Evolutionary conservation across 306 rosid genomes (phyloP).

Genomic region (Dryas octopetala): DNA sequence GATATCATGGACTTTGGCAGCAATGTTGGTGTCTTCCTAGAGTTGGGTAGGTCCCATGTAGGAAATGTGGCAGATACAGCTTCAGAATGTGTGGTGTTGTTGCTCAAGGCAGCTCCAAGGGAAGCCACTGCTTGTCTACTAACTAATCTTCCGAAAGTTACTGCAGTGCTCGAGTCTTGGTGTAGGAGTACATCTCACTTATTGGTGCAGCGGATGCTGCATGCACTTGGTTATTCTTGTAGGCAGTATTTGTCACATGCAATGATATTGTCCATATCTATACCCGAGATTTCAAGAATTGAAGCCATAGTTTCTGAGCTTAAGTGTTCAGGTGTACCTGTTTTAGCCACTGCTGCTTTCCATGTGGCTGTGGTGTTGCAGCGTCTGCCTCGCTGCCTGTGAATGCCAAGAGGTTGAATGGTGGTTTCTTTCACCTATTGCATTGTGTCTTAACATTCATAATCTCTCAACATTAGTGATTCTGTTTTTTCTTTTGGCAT

Average conservation of each 20-base stretch:
- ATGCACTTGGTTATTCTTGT: slow-evolving; percentile 81
- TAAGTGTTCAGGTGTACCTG: slow-evolving; percentile 61
- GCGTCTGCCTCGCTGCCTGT: slow-evolving; percentile 86
- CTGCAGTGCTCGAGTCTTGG: slow-evolving; percentile 72
- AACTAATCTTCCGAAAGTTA: slow-evolving; percentile 79
- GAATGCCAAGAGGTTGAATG: slow-evolving; percentile 33
- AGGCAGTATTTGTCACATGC: slow-evolving; percentile 77
- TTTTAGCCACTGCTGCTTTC: slow-evolving; percentile 61
- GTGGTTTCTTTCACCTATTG: slow-evolving; percentile 7
- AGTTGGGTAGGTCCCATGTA: slow-evolving; percentile 56
- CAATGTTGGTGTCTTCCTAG: slow-evolving; percentile 72
- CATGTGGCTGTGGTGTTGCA: slow-evolving; percentile 85
- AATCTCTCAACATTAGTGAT: slow-evolving; percentile 13
- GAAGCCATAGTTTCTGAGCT: slow-evolving; percentile 73
- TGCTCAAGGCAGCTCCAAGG: slow-evolving; percentile 88
- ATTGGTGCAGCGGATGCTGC: slow-evolving; percentile 68
- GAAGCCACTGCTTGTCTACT: slow-evolving; percentile 88
- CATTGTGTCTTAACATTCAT: slow-evolving; percentile 8
- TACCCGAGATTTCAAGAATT: slow-evolving; percentile 69
- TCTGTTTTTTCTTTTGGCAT: slow-evolving; percentile 16
- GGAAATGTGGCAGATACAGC: slow-evolving; percentile 63
- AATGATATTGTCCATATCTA: slow-evolving; percentile 84
- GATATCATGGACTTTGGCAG: slow-evolving; percentile 85
- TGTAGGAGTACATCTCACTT: slow-evolving; percentile 48
- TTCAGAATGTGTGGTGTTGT: slow-evolving; percentile 77